Percentiles rank a stretch among this genome's conserved stretches.
phyloP scores from a whole-genome alignment of 345 rosid species.

The Bretschneidera sinensis region DNA sequence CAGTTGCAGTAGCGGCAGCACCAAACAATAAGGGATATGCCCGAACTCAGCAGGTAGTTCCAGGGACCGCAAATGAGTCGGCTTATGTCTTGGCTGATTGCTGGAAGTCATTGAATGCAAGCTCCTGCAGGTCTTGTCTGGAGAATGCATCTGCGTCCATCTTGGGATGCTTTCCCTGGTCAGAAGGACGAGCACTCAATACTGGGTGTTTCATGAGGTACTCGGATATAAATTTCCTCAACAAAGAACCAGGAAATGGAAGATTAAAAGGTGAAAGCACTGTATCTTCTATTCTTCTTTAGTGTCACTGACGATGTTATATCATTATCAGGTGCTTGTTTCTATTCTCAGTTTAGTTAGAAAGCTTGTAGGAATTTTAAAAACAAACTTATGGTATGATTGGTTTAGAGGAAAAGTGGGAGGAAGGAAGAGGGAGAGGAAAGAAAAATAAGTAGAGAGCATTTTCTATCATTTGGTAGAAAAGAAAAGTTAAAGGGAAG shows the following conservation, averaged over 20 bases:
- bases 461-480: too few relatives aligned
- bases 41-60: slow-evolving; percentile 23
- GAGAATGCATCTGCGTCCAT: slow-evolving; percentile 62
- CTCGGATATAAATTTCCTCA: slow-evolving; percentile 76
- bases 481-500: too few relatives aligned
- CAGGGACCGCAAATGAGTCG: slow-evolving; percentile 35
- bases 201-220: slow-evolving; percentile 91
- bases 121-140: slow-evolving; percentile 64
- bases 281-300: neutral
- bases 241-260: slow-evolving; percentile 38
- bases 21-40: slow-evolving; percentile 47
- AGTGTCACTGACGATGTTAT: neutral
- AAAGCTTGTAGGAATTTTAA: too few relatives aligned
- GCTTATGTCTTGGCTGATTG: slow-evolving; percentile 75
- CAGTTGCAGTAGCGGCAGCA: slow-evolving; percentile 38
- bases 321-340: neutral
- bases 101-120: slow-evolving; percentile 67
- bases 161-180: slow-evolving; percentile 68
- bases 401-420: too few relatives aligned
- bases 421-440: too few relatives aligned
- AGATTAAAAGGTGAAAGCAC: slow-evolving; percentile 48
- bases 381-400: too few relatives aligned
- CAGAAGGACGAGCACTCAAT: slow-evolving; percentile 78
- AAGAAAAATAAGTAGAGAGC: too few relatives aligned
- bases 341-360: too few relatives aligned